A percentile compares a stretch with the other conserved stretches of the same genome.
phyloP scores from a whole-genome alignment of 805 yeast species.

The Yarrowia sp. region DNA sequence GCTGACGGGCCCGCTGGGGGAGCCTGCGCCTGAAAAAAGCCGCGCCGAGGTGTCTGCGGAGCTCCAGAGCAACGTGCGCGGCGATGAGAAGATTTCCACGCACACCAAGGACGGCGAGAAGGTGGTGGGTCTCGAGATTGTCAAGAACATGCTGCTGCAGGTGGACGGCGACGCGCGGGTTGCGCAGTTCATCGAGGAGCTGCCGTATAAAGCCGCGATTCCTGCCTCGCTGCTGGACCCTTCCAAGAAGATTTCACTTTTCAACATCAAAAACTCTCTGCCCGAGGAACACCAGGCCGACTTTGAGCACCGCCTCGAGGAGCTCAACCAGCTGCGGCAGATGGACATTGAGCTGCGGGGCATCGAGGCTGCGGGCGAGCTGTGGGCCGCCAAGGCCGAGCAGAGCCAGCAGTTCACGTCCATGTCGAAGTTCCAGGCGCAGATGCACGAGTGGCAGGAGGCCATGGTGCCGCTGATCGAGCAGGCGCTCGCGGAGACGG shows the following conservation, averaged over 20 bases:
- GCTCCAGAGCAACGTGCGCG: not conserved
- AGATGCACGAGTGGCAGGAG: slow-evolving; percentile 80
- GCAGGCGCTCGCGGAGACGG: slow-evolving; percentile 59
- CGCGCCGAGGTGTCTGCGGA: not conserved
- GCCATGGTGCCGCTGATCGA: slow-evolving; percentile 68
- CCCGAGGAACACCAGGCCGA: slow-evolving; percentile 44
- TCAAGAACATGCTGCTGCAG: slow-evolving; percentile 12
- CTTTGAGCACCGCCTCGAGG: slow-evolving; percentile 67
- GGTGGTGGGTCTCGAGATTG: not conserved
- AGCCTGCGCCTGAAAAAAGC: not conserved
- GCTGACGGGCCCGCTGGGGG: not conserved
- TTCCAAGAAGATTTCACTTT: slow-evolving; percentile 55
- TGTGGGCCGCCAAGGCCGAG: slow-evolving; percentile 84
- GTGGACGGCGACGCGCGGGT: slow-evolving; percentile 20
- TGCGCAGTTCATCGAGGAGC: not conserved
- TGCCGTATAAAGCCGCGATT: not conserved
- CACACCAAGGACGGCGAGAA: slow-evolving; percentile 8
- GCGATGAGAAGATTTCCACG: not conserved
- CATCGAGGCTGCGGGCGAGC: slow-evolving; percentile 77
- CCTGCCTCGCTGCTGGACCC: slow-evolving; percentile 30
- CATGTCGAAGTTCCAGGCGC: slow-evolving; percentile 29
- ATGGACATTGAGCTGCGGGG: slow-evolving; percentile 72
- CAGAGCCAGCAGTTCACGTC: slow-evolving; percentile 18
- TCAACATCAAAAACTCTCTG: slow-evolving; percentile 59
- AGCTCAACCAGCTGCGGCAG: slow-evolving; percentile 74